Conservation (phyloP, 179 eudicot species). For the Corrigiola litoralis region DNA sequence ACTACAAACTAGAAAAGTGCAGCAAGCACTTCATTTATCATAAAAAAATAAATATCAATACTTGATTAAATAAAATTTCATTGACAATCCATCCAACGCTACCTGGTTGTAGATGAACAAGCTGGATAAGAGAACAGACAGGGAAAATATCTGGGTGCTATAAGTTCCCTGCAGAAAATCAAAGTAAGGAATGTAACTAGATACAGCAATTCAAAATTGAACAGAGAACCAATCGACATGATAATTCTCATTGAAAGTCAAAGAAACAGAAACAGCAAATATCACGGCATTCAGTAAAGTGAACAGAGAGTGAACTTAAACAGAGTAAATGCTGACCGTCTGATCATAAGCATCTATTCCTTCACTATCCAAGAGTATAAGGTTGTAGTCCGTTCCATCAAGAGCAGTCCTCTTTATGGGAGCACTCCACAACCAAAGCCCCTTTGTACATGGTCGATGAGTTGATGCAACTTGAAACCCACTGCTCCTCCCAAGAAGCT, state of each 20-base stretch:
- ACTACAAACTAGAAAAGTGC: neutral
- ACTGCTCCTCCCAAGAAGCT: conserved; percentile 98
- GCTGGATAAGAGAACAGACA: conserved; percentile 95
- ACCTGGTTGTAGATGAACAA: conserved; percentile 98
- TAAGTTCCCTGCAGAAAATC: conserved; percentile 74
- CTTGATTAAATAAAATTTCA: neutral
- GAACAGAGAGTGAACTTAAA: neutral
- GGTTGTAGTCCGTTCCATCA: conserved; percentile 96
- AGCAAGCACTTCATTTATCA: neutral
- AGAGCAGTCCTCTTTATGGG: conserved; percentile 87
- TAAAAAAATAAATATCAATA: neutral
- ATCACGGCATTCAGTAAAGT: conserved; percentile 6
- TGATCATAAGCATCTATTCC: conserved; percentile 99
- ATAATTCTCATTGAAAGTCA: neutral
- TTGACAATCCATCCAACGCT: neutral
- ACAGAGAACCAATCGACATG: neutral
- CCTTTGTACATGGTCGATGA: conserved; percentile 97
- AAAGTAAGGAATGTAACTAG: conserved; percentile 1
- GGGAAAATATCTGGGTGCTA: conserved; percentile 91
- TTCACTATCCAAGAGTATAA: conserved; percentile 85
- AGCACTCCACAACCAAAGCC: conserved; percentile 98
- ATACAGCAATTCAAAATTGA: neutral
- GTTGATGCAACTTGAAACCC: conserved; percentile 98
- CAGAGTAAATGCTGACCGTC: conserved; percentile 53
- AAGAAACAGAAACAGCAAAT: neutral